Evolutionary conservation across 1,284 basidiomycete species (phyloP).

Genomic region (Bondarzewia mesenterica): DNA sequence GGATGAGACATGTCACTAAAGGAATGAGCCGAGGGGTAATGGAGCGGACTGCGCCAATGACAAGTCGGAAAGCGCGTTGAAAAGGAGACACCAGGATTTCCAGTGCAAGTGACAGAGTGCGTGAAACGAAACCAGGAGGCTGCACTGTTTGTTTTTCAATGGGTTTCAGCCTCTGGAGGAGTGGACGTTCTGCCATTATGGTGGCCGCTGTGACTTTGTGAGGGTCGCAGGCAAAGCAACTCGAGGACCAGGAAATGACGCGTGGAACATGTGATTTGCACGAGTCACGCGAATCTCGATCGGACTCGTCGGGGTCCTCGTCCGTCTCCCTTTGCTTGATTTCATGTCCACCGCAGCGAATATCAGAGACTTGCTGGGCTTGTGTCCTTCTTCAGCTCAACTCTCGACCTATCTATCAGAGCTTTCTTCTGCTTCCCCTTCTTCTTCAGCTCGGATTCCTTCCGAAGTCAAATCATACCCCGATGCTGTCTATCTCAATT

Average conservation of each 20-base stretch:
- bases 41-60: slow-evolving; percentile 31
- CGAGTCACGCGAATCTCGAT: background rate
- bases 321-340: background rate
- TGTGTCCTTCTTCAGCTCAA: slow-evolving; percentile 33
- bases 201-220: too few relatives aligned
- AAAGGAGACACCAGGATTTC: slow-evolving; percentile 17
- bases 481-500: slow-evolving; percentile 82
- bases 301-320: background rate
- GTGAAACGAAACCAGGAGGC: slow-evolving; percentile 1
- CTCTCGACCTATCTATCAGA: slow-evolving; percentile 35
- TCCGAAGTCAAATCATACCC: slow-evolving; percentile 72
- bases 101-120: slow-evolving; percentile 9
- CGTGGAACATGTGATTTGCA: too few relatives aligned
- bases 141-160: background rate
- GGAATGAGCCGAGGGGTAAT: slow-evolving; percentile 51
- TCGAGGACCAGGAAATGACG: too few relatives aligned
- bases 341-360: background rate
- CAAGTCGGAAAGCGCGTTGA: slow-evolving; percentile 16
- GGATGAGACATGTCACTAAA: slow-evolving; percentile 46
- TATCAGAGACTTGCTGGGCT: slow-evolving; percentile 20
- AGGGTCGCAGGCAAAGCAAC: too few relatives aligned
- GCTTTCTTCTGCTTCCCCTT: slow-evolving; percentile 21
- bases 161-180: background rate
- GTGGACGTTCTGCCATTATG: background rate
- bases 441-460: slow-evolving; percentile 16